Percentiles rank a stretch among this genome's conserved stretches.
phyloP scores from a whole-genome alignment of 345 rosid genomes.

The Populus nigra region DNA sequence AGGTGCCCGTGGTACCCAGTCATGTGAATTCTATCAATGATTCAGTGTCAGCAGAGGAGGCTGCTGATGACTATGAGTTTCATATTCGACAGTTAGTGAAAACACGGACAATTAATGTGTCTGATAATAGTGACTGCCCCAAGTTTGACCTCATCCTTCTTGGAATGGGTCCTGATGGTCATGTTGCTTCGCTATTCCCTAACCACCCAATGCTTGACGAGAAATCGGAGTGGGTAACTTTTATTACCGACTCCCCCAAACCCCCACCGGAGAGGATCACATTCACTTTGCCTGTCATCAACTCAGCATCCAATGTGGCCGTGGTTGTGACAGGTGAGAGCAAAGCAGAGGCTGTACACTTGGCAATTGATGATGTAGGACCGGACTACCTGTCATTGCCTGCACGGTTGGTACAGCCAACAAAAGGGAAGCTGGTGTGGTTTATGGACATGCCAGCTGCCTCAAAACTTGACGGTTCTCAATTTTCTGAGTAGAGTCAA shows the following conservation, averaged over 20 bases:
- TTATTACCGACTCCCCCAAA: conserved; percentile 66
- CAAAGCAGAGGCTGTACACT: conserved; percentile 71
- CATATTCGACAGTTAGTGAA: conserved; percentile 70
- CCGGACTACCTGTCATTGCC: conserved; percentile 49
- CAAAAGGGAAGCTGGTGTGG: conserved; percentile 69
- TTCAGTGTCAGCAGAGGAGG: conserved; percentile 73
- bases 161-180: conserved; percentile 86
- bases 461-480: conserved; percentile 51
- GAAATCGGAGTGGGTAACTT: conserved; percentile 72
- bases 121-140: conserved; percentile 79
- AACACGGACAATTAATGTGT: conserved; percentile 55
- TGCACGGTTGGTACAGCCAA: conserved; percentile 65
- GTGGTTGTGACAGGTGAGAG: conserved; percentile 67
- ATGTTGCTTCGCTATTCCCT: conserved; percentile 85
- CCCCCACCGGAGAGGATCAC: conserved; percentile 95
- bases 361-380: conserved; percentile 50
- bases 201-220: conserved; percentile 55
- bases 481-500: conserved; percentile 36
- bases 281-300: conserved; percentile 87
- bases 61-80: conserved; percentile 71
- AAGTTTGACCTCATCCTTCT: conserved; percentile 88
- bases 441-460: conserved; percentile 82
- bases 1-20: conserved; percentile 77
- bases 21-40: conserved; percentile 82
- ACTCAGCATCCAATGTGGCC: conserved; percentile 73